Conservation (phyloP, 2,329 filamentous ascomycete species). For the Hypoxylon sp. region DNA sequence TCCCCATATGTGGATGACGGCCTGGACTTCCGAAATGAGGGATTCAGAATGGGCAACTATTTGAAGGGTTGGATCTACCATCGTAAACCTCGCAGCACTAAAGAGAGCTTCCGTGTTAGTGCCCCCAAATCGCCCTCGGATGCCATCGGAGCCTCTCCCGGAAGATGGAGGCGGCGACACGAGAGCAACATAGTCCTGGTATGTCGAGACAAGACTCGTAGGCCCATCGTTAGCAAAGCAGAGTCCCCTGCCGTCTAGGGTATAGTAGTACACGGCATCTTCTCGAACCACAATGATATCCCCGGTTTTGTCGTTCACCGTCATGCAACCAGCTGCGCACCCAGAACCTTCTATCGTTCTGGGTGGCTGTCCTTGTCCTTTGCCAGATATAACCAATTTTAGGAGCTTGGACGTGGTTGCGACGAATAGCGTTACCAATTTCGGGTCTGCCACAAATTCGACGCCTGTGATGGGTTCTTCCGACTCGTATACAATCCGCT, state of each 20-base stretch:
- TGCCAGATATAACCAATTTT: slow-evolving; percentile 86
- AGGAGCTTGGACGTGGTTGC: slow-evolving; percentile 90
- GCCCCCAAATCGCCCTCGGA: slow-evolving; percentile 79
- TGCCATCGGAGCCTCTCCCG: slow-evolving; percentile 67
- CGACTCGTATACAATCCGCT: slow-evolving; percentile 94
- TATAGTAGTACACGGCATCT: slow-evolving; percentile 96
- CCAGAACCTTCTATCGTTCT: slow-evolving; percentile 90
- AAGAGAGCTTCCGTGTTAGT: slow-evolving; percentile 81
- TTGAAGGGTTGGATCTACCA: slow-evolving; percentile 91
- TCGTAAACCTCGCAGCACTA: slow-evolving; percentile 86
- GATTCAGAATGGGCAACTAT: slow-evolving; percentile 92
- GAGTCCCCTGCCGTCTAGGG: slow-evolving; percentile 82
- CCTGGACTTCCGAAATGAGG: slow-evolving; percentile 81
- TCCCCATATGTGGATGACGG: slow-evolving; percentile 88
- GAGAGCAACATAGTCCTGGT: slow-evolving; percentile 86
- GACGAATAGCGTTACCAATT: slow-evolving; percentile 84
- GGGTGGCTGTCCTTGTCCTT: slow-evolving; percentile 88
- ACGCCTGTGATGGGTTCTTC: slow-evolving; percentile 96
- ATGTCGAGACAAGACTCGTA: slow-evolving; percentile 84
- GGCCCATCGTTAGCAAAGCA: slow-evolving; percentile 92
- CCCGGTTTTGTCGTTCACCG: slow-evolving; percentile 80
- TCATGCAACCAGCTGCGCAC: slow-evolving; percentile 96
- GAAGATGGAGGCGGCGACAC: slow-evolving; percentile 77
- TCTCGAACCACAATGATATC: slow-evolving; percentile 93
- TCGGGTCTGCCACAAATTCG: slow-evolving; percentile 73